Conservation (phyloP, 2,329 filamentous ascomycete genomes). For the Neonectria punicea region DNA sequence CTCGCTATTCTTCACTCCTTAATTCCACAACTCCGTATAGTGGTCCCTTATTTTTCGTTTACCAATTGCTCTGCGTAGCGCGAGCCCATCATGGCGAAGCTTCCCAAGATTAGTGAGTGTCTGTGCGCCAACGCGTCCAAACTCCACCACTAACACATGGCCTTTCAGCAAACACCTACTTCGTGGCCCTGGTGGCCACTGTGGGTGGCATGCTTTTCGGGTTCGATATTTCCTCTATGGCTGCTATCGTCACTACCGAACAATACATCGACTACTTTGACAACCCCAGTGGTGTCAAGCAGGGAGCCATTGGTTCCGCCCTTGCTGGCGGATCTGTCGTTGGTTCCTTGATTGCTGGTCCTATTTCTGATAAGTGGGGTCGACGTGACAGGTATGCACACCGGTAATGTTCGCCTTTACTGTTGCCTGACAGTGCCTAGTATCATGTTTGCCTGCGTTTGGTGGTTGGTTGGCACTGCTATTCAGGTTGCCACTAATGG, state of each 20-base stretch:
- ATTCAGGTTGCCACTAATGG: conserved; percentile 13
- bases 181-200: conserved; percentile 21
- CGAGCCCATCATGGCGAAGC: conserved; percentile 10
- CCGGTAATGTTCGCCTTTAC: no score
- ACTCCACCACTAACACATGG: neutral
- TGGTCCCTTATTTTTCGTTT: neutral
- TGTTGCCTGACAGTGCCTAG: neutral
- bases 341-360: conserved; percentile 23
- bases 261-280: conserved; percentile 29
- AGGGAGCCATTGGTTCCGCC: conserved; percentile 25
- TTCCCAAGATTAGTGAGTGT: conserved; percentile 17
- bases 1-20: neutral
- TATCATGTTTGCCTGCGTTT: conserved; percentile 20
- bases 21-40: neutral
- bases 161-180: conserved; percentile 14
- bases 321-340: conserved; percentile 25
- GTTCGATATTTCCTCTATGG: conserved; percentile 24
- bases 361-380: conserved; percentile 25
- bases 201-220: conserved; percentile 26
- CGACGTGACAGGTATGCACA: conserved; percentile 26
- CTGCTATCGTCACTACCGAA: conserved; percentile 22
- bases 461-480: conserved; percentile 13
- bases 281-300: conserved; percentile 20
- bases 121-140: no score
- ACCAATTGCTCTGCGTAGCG: neutral